A percentile compares a stretch with the other conserved stretches of the same genome.
Evolutionary conservation across 2,329 filamentous ascomycete species (phyloP).

Genomic region (Plenodomus tracheiphilus): DNA sequence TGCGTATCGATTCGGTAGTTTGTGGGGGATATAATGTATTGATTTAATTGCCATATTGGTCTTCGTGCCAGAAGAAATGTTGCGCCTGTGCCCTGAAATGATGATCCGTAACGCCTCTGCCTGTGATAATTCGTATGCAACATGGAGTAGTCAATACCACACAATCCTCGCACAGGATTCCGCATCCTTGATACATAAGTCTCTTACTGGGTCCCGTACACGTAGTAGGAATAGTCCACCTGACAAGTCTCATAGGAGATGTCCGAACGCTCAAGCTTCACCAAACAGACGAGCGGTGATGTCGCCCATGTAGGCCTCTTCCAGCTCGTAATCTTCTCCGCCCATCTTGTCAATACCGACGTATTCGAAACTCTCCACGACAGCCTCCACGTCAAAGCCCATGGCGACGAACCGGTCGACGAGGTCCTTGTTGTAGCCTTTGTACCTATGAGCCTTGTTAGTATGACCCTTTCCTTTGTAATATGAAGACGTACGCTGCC

Average conservation of each 20-base stretch:
- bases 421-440: conserved; percentile 82
- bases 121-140: background rate
- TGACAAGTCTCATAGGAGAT: background rate
- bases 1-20: background rate
- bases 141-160: background rate
- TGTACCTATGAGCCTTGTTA: conserved; percentile 65
- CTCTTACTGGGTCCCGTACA: background rate
- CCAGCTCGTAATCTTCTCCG: conserved; percentile 81
- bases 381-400: conserved; percentile 87
- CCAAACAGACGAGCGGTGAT: conserved; percentile 83
- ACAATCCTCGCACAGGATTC: background rate
- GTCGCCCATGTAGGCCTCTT: conserved; percentile 87
- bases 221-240: background rate
- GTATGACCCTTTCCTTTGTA: conserved; percentile 9
- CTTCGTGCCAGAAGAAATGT: background rate
- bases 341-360: conserved; percentile 79
- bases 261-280: conserved; percentile 55
- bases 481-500: conserved; percentile 51
- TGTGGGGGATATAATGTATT: background rate
- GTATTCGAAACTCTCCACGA: conserved; percentile 80
- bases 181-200: too few relatives aligned
- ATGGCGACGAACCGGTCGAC: conserved; percentile 84
- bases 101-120: background rate
- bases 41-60: background rate
- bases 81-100: background rate